Percentiles rank a stretch among this genome's conserved stretches.
Evolutionary conservation across 2,329 filamentous ascomycete genomes (phyloP).

Genomic region (Incumbomyces lentus): DNA sequence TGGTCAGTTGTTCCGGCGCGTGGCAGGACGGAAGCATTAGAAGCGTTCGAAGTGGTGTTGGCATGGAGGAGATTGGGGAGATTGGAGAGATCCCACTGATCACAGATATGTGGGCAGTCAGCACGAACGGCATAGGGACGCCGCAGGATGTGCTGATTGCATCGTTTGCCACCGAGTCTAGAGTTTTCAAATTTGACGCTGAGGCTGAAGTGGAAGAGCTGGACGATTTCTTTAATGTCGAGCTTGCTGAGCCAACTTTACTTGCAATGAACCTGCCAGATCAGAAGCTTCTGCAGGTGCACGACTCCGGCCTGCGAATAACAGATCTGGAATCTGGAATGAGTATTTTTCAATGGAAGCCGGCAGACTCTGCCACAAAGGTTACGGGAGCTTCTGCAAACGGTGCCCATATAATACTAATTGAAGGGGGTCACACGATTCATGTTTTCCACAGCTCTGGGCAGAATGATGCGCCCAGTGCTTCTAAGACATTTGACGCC

Average conservation of each 20-base stretch:
- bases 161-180: slow-evolving; percentile 73
- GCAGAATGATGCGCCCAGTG: slow-evolving; percentile 45
- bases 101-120: slow-evolving; percentile 61
- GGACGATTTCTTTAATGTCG: slow-evolving; percentile 61
- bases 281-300: slow-evolving; percentile 65
- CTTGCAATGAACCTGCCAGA: slow-evolving; percentile 55
- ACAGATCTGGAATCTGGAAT: slow-evolving; percentile 40
- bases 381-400: slow-evolving; percentile 77
- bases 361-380: slow-evolving; percentile 30
- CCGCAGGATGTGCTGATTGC: slow-evolving; percentile 61
- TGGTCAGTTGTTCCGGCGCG: slow-evolving; percentile 86
- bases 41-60: slow-evolving; percentile 87
- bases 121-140: slow-evolving; percentile 39
- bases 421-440: slow-evolving; percentile 63
- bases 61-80: slow-evolving; percentile 75
- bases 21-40: slow-evolving; percentile 80
- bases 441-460: slow-evolving; percentile 54
- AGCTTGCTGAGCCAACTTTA: slow-evolving; percentile 61
- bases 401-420: slow-evolving; percentile 57
- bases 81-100: slow-evolving; percentile 69
- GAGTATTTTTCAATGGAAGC: slow-evolving; percentile 36
- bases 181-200: slow-evolving; percentile 65
- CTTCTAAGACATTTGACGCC: slow-evolving; percentile 50
- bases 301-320: slow-evolving; percentile 51
- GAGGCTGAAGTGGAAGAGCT: slow-evolving; percentile 79